Percentiles rank a stretch among this genome's conserved stretches.
Evolutionary conservation across 768 basidiomycete species (phyloP).

Genomic region (Phaeolepiota aurea): DNA sequence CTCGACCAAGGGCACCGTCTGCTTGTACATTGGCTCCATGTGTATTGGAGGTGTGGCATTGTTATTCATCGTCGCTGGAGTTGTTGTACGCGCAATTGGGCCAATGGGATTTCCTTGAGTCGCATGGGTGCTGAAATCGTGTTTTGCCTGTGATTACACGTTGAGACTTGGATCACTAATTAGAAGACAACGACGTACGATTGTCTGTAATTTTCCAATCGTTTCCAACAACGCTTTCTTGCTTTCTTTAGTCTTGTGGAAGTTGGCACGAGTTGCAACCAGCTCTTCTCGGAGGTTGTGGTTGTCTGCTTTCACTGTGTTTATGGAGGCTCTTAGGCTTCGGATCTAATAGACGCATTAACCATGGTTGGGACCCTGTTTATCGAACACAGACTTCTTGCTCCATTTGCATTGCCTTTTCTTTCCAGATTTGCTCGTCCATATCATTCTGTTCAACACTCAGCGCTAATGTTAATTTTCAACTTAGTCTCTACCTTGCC

Average conservation of each 20-base stretch:
- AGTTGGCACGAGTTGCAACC: constrained; percentile 12
- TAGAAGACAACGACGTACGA: constrained; percentile 10
- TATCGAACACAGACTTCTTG: neutral
- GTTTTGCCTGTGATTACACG: neutral
- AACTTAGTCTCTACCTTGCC: neutral
- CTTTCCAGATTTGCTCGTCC: neutral
- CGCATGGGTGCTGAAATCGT: neutral
- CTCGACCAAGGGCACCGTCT: neutral
- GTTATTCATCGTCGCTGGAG: too few relatives aligned
- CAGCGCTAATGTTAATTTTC: neutral
- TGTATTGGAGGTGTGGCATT: neutral
- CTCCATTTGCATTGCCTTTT: neutral
- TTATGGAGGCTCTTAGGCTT: neutral
- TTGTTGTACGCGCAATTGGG: too few relatives aligned
- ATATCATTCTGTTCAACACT: neutral
- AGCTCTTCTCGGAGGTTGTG: constrained; percentile 14
- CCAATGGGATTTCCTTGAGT: too few relatives aligned
- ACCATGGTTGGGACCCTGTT: neutral
- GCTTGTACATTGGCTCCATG: neutral
- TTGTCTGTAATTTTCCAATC: constrained; percentile 18
- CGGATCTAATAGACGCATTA: neutral
- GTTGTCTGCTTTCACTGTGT: constrained; percentile 10
- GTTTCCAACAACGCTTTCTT: constrained; percentile 17
- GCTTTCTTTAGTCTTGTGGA: constrained; percentile 19
- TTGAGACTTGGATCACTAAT: neutral